These are phyloP conservation scores for Alternaria gaisen DNA, from an alignment of 2,329 filamentous ascomycete species.

Conservation along the genomic window DNA sequence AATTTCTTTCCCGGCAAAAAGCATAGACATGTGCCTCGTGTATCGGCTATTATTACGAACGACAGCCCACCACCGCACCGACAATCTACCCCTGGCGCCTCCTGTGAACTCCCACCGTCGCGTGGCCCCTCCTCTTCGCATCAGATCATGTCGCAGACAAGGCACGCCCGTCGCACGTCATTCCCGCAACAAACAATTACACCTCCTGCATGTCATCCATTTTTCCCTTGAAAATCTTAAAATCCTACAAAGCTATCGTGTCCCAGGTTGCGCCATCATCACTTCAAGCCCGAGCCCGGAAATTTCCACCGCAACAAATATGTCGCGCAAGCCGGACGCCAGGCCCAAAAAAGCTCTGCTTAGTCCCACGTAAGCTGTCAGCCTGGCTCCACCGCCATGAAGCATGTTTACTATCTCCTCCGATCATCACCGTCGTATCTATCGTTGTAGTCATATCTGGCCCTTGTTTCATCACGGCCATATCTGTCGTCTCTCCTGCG, in stretches of 20 bases:
- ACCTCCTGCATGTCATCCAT: conserved; percentile 1
- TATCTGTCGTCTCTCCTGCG: conserved; percentile 7
- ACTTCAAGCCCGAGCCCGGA: not conserved
- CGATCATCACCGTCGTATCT: conserved; percentile 11
- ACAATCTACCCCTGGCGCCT: conserved; percentile 7
- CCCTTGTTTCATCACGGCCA: conserved; percentile 9
- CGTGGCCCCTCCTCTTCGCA: conserved; percentile 16
- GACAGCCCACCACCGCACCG: conserved; percentile 8
- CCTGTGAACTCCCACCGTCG: conserved; percentile 16
- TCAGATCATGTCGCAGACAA: conserved; percentile 24
- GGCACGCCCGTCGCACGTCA: conserved; percentile 19
- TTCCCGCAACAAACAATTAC: conserved; percentile 13
- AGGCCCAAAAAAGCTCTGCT: not conserved
- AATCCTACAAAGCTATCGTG: conserved; percentile 1
- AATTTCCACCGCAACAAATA: not conserved
- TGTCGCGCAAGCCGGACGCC: not conserved
- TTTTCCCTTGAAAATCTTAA: not conserved
- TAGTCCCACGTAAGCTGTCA: conserved; percentile 4
- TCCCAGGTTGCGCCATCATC: not conserved
- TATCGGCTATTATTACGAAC: conserved; percentile 9
- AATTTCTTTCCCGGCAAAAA: conserved; percentile 8
- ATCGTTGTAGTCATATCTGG: conserved; percentile 9
- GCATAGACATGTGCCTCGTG: conserved; percentile 6
- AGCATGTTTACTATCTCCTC: not conserved
- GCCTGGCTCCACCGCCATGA: not conserved